Evolutionary conservation across 2,329 filamentous ascomycete species (phyloP).

Genomic region (Aspergillus tamarii): DNA sequence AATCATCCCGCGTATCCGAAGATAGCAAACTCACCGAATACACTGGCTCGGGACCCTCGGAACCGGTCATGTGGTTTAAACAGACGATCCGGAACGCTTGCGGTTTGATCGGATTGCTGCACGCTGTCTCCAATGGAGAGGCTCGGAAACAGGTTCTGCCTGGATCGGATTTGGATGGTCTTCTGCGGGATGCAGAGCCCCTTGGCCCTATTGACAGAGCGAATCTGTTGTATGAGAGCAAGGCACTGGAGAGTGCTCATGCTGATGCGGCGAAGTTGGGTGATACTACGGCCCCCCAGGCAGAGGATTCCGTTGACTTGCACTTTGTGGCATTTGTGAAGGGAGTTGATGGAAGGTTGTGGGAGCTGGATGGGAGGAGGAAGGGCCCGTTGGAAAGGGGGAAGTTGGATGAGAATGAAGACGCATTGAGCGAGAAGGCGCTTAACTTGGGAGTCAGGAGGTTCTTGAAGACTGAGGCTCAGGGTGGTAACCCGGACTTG

Average conservation of each 20-base stretch:
- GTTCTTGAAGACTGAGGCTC: slow-evolving; percentile 62
- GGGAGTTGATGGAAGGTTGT: slow-evolving; percentile 69
- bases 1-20: slow-evolving; percentile 73
- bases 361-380: slow-evolving; percentile 77
- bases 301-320: slow-evolving; percentile 81
- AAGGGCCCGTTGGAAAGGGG: slow-evolving; percentile 75
- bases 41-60: slow-evolving; percentile 64
- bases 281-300: slow-evolving; percentile 76
- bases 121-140: slow-evolving; percentile 77
- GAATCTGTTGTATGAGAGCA: slow-evolving; percentile 74
- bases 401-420: slow-evolving; percentile 61
- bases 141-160: slow-evolving; percentile 65
- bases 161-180: slow-evolving; percentile 49
- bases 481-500: slow-evolving; percentile 59
- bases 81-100: slow-evolving; percentile 96
- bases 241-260: slow-evolving; percentile 77
- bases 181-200: slow-evolving; percentile 72
- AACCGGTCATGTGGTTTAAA: slow-evolving; percentile 89
- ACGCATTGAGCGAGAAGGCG: slow-evolving; percentile 75
- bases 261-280: slow-evolving; percentile 74
- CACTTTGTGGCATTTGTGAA: slow-evolving; percentile 97
- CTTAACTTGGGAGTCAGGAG: slow-evolving; percentile 68
- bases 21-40: slow-evolving; percentile 69
- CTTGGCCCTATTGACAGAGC: slow-evolving; percentile 69
- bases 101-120: slow-evolving; percentile 84